Evolutionary conservation across 1,284 basidiomycete species (phyloP).

Genomic region (Cystobasidiaceae sp.): DNA sequence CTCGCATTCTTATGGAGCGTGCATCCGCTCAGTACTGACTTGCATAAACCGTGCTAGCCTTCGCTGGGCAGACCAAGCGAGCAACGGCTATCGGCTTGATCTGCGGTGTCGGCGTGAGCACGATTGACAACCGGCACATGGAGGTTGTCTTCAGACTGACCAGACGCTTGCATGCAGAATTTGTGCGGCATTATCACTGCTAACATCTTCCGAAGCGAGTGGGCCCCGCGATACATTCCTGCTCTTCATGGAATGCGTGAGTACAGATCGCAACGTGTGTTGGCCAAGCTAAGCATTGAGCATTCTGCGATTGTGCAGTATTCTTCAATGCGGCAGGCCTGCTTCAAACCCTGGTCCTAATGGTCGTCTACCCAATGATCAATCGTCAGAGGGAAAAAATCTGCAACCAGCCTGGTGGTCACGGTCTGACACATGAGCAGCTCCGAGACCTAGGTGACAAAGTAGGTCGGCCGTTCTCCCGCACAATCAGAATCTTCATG

Average conservation of each 20-base stretch:
- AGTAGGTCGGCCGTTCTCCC: too few species aligned
- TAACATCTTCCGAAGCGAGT: constrained; percentile 1
- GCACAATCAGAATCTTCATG: too few species aligned
- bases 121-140: not conserved
- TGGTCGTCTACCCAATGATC: not conserved
- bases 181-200: constrained; percentile 9
- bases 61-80: constrained; percentile 7
- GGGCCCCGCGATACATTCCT: constrained; percentile 3
- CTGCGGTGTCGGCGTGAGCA: constrained; percentile 1
- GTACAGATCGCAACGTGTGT: too few species aligned
- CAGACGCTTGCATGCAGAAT: not conserved
- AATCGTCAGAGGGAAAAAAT: not conserved
- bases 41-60: too few species aligned
- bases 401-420: not conserved
- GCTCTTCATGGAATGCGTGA: constrained; percentile 4
- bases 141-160: not conserved
- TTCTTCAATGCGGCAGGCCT: not conserved
- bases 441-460: constrained; percentile 2
- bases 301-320: not conserved
- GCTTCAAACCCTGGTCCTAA: not conserved
- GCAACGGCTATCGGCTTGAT: not conserved
- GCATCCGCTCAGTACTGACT: too few species aligned
- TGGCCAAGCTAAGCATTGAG: not conserved
- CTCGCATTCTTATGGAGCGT: too few species aligned
- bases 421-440: constrained; percentile 4